Base-by-base conservation (phyloP, 2,329 filamentous ascomycete genomes). In the Hirsutella thompsonii region DNA sequence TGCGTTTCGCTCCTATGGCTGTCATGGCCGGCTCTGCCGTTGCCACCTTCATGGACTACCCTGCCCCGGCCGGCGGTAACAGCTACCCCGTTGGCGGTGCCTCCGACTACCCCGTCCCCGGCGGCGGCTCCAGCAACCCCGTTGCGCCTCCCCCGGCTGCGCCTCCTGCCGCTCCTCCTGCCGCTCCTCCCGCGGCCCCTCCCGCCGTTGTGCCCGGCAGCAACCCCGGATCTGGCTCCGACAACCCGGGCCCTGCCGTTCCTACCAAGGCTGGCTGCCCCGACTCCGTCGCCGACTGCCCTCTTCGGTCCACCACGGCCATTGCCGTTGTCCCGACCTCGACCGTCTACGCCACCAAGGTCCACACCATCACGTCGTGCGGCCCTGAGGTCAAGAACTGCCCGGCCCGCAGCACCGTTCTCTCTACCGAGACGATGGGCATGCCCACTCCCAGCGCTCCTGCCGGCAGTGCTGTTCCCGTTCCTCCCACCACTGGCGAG, bases 301-400 rank as follows among this genome's bases (percentile, higher is more conserved):
- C 70, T 42, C 65, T 60, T 46, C 49, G 55, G 49, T 60, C 57
- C 39, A 56, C 53, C 49, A 55, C 59, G 44, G 67, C 61, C 52
- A 49, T 50, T 41, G 55, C 62, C 46, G 50, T 56, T 47, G 63
- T 60, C 47, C 69, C 69, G 53, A 71, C 71, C 50, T 64, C 60
- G 43, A 70, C 73, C 57, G 62, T 78, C 66, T 76, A 71, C 68
- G 57, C 63, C 51, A 78, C 74, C 57, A 66, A 67, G 52, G 63
- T 77, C 57, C 63, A 72, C 56, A 81, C 76, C 62, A 63, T 80
- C 68, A 79, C 72, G 61, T 69, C 68, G 42, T 81, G 76, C 67
- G 67, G 61, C 44, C 64, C 74, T 38, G 67, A 68, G 46, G 74
- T 81, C 55, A 70, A 73, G 59, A 55, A 81, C 74, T 83, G 79